These are phyloP conservation scores for Pilaira anomala DNA, from an alignment of 192 early-diverging fungal species.

Conservation along the genomic window DNA sequence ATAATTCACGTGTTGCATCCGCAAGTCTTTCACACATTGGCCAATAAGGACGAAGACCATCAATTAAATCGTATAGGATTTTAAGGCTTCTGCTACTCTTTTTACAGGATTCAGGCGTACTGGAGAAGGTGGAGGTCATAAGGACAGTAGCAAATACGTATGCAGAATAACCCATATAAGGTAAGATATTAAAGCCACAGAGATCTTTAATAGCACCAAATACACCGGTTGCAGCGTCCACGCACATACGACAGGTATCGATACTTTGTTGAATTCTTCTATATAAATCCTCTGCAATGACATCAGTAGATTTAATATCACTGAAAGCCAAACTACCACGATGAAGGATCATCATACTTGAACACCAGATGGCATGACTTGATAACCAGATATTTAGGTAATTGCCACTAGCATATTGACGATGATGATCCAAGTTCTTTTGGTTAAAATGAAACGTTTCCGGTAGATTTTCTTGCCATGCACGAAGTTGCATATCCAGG, in stretches of 20 bases:
- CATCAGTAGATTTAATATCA: slow-evolving; percentile 6
- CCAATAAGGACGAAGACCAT: slow-evolving; percentile 26
- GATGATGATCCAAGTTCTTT: slow-evolving; percentile 14
- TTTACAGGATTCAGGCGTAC: slow-evolving; percentile 6
- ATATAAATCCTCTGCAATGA: slow-evolving; percentile 1
- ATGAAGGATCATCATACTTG: slow-evolving; percentile 21
- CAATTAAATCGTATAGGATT: slow-evolving; percentile 26
- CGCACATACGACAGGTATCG: slow-evolving; percentile 19
- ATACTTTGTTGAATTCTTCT: slow-evolving; percentile 13
- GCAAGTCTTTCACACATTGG: slow-evolving; percentile 29
- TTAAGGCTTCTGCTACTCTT: slow-evolving; percentile 16
- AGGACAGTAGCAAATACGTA: slow-evolving; percentile 31
- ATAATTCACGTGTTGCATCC: slow-evolving; percentile 22
- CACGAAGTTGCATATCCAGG: slow-evolving; percentile 15
- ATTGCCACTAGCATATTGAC: slow-evolving; percentile 12
- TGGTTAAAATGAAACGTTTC: slow-evolving; percentile 14
- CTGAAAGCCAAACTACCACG: slow-evolving; percentile 26
- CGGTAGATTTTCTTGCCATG: slow-evolving; percentile 18
- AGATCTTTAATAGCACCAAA: slow-evolving; percentile 21
- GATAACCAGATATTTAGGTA: slow-evolving; percentile 23
- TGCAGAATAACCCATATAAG: slow-evolving; percentile 30
- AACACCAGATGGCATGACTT: slow-evolving; percentile 25
- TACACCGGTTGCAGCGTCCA: slow-evolving; percentile 20
- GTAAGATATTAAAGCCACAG: slow-evolving; percentile 24
- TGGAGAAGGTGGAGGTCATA: slow-evolving; percentile 28